A percentile compares a stretch with the other conserved stretches of the same genome.
Evolutionary conservation across 176 grass and related monocot species (phyloP).

Genomic region (Paspalum vaginatum): DNA sequence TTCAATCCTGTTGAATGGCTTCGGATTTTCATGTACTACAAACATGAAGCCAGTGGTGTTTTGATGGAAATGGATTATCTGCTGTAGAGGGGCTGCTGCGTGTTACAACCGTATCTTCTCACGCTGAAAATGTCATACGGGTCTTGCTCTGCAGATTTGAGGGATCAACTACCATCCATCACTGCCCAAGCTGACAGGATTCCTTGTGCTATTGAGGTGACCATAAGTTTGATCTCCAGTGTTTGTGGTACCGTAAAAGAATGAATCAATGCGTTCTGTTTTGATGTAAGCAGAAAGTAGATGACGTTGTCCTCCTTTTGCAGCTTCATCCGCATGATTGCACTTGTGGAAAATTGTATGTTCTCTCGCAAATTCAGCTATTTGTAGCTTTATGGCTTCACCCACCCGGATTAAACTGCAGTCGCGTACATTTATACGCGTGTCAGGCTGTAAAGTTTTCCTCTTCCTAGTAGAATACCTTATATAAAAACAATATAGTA

Average conservation of each 20-base stretch:
- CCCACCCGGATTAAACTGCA: neutral
- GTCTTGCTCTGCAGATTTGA: neutral
- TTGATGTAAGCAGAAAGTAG: neutral
- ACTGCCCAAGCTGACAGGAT: neutral
- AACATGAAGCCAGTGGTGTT: neutral
- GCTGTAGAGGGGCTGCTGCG: neutral
- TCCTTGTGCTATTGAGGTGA: neutral
- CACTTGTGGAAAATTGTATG: neutral
- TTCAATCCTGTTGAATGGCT: neutral
- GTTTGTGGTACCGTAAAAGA: neutral
- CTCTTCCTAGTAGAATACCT: neutral
- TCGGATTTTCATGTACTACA: neutral
- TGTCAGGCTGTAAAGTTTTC: neutral
- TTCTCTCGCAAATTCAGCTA: neutral
- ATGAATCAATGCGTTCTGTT: neutral
- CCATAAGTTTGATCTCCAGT: neutral
- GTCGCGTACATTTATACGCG: neutral
- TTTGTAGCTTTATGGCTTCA: neutral
- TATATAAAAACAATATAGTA: too few species aligned
- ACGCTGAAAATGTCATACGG: neutral
- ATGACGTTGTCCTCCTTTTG: neutral
- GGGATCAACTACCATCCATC: slow-evolving; percentile 9
- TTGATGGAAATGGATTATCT: slow-evolving; percentile 12
- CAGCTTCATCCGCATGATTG: neutral
- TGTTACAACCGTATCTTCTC: neutral